Evolutionary conservation across 2,329 filamentous ascomycete species (phyloP).

Genomic region (Myriosclerotinia curreyana): DNA sequence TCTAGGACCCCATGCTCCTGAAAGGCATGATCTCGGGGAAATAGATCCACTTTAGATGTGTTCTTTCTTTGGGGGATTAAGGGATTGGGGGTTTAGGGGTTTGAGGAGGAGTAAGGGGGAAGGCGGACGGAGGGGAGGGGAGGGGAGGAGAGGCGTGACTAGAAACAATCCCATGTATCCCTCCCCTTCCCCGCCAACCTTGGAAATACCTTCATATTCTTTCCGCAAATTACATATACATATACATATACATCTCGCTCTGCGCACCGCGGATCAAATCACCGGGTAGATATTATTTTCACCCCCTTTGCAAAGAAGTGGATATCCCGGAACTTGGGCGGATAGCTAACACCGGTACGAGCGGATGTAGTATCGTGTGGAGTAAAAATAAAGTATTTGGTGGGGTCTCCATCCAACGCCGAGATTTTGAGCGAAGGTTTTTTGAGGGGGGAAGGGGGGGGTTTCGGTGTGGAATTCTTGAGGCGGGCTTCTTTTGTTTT

Average conservation of each 20-base stretch:
- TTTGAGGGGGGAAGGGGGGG: too few relatives aligned
- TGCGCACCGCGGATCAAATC: too few relatives aligned
- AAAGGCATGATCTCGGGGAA: conserved; percentile 17
- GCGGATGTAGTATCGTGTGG: conserved; percentile 8
- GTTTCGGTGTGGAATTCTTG: too few relatives aligned
- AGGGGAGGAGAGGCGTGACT: too few relatives aligned
- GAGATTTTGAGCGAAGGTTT: conserved; percentile 18
- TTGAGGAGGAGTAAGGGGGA: neutral
- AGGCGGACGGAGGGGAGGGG: too few relatives aligned
- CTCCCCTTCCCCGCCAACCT: too few relatives aligned
- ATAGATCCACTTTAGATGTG: conserved; percentile 7
- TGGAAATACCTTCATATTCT: conserved; percentile 1
- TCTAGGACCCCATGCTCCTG: conserved; percentile 1
- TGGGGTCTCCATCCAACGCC: conserved; percentile 18
- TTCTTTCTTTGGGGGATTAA: neutral
- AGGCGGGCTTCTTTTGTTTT: too few relatives aligned
- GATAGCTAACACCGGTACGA: conserved; percentile 1
- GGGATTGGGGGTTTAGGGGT: neutral
- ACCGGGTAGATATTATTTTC: too few relatives aligned
- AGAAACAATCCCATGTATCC: too few relatives aligned
- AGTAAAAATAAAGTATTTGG: neutral
- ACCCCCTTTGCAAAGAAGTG: too few relatives aligned
- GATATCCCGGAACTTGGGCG: conserved; percentile 9
- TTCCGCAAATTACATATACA: neutral
- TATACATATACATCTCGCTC: too few relatives aligned